Evolutionary conservation across 202 grass and related monocot genomes (phyloP).

Genomic region (Digitaria exilis): DNA sequence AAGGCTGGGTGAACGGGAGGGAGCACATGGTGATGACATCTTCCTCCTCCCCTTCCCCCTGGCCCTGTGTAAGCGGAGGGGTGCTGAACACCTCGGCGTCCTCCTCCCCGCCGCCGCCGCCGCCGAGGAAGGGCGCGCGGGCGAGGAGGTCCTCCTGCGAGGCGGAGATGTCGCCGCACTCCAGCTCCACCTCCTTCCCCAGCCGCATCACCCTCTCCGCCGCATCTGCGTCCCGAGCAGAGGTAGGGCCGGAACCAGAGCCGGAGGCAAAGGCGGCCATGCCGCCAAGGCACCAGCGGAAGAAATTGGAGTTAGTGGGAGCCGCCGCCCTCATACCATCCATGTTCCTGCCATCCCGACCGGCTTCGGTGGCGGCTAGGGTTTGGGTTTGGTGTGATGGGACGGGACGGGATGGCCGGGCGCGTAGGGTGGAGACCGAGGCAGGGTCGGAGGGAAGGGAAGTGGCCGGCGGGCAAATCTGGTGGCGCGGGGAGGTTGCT

Average conservation of each 20-base stretch:
- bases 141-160: slow-evolving; percentile 21
- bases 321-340: neutral
- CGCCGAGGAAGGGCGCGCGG: neutral
- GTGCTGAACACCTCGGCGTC: slow-evolving; percentile 28
- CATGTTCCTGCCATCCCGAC: neutral
- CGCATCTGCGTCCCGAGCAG: neutral
- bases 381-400: neutral
- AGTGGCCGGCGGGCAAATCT: neutral
- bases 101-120: neutral
- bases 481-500: neutral
- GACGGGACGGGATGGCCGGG: neutral
- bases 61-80: neutral
- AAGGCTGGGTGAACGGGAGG: slow-evolving; percentile 10
- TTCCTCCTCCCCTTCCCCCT: neutral
- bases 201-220: neutral
- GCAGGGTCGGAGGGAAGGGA: neutral
- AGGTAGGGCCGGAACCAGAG: neutral
- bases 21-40: slow-evolving; percentile 33
- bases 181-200: neutral
- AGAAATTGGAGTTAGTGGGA: neutral
- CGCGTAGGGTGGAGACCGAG: neutral
- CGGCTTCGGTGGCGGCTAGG: neutral
- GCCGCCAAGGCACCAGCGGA: neutral
- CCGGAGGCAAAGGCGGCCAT: neutral
- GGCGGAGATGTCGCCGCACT: slow-evolving; percentile 9